Evolutionary conservation across 345 rosid species (phyloP), one percentile per base, ranked within the genome.

Genomic region (Linum trigynum): DNA sequence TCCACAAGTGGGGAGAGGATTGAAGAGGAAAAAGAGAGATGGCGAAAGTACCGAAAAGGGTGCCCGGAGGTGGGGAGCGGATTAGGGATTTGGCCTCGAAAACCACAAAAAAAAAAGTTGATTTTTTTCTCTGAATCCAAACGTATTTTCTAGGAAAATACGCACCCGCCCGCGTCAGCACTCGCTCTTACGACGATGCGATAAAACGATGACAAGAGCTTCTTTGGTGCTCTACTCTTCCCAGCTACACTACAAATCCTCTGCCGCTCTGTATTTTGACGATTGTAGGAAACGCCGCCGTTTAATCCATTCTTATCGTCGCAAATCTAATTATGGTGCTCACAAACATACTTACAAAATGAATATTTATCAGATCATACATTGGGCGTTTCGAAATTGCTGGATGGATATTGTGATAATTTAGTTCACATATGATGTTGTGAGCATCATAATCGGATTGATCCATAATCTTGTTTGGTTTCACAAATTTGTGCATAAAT

Each of bases 141-240:
- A 56, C 56, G 14, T 5, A 37, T 32, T 41, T 10, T 38, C 59
- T 48, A 41, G 57, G 35, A 2, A 61, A 61, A 42, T 3, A 55
- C 10, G 15, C 1, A 9, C 32, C 32, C 32, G 51, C 41, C 62
- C 40, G 60, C 80, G 78, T 69, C 83, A 66, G 74, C 73, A 63
- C 6, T n/a, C 9, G 53, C 53, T 48, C 53, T 1, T 48, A 23
- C 32, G 32, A 23, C 32, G 3, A 0, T 38, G 62, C 61, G 79
- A 75, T 83, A 81, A 74, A 64, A 4, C 73, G 63, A 15, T 77
- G 88, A 83, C 67, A 79, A 81, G 78, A 77, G 71, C 84, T 75
- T 86, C 86, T 82, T 84, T 79, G 96, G 90, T 85, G 78, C 78
- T 79, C 85, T 67, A 72, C 65, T 72, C 61, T 50, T 75, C 79